phyloP scores from a whole-genome alignment of 805 yeast species.

The Wickerhamiella musiphila region DNA sequence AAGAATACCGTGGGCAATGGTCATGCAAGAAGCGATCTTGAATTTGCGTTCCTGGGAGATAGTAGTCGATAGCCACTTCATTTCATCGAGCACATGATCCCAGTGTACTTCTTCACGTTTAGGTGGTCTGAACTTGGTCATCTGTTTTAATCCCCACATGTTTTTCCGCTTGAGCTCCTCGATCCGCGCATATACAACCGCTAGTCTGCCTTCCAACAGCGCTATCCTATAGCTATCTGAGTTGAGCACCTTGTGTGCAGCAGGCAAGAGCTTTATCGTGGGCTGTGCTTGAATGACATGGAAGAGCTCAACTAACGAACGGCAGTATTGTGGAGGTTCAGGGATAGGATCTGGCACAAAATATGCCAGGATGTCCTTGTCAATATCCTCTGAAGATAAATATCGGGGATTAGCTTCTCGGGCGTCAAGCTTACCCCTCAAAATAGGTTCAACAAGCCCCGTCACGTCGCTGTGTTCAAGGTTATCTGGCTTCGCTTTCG shows the following conservation, averaged over 20 bases:
- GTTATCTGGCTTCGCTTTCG: too few species aligned
- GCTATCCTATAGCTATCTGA: conserved; percentile 78
- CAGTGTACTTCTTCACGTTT: conserved; percentile 37
- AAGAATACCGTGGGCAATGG: conserved; percentile 49
- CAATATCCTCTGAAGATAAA: too few species aligned
- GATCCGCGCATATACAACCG: conserved; percentile 75
- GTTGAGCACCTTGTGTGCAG: conserved; percentile 71
- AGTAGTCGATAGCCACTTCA: conserved; percentile 69
- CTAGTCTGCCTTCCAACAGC: conserved; percentile 74
- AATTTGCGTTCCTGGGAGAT: conserved; percentile 52
- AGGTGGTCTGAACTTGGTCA: conserved; percentile 55
- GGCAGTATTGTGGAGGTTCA: conserved; percentile 18
- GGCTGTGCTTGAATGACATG: conserved; percentile 83
- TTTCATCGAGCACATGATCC: conserved; percentile 61
- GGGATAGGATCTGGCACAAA: conserved; percentile 22
- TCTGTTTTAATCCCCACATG: conserved; percentile 85
- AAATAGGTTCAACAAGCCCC: too few species aligned
- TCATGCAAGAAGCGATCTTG: conserved; percentile 52
- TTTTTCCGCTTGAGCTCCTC: conserved; percentile 79
- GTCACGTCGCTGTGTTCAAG: too few species aligned
- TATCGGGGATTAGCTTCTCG: too few species aligned
- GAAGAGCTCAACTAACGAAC: conserved; percentile 63
- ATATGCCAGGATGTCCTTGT: conserved; percentile 8
- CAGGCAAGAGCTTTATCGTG: conserved; percentile 57
- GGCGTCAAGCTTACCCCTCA: too few species aligned